These are phyloP conservation scores for Exophiala oligosperma DNA, from an alignment of 2,329 filamentous ascomycete genomes.

Conservation along the genomic window DNA sequence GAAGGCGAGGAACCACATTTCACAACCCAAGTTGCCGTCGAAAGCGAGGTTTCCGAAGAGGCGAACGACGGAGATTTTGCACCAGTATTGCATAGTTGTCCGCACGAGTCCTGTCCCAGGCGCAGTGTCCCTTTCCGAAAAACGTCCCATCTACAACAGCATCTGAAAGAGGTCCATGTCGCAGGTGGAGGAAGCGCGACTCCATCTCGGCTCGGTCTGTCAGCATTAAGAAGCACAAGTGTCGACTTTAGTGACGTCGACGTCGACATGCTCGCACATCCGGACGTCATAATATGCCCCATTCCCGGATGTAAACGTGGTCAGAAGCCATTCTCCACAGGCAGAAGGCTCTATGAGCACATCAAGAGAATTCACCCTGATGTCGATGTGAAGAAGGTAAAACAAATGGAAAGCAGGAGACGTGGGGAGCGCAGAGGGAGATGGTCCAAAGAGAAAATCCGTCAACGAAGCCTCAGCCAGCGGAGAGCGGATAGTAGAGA, in stretches of 20 bases:
- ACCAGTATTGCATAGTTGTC: constrained; percentile 10
- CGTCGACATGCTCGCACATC: neutral
- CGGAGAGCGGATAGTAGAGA: neutral
- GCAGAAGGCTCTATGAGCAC: constrained; percentile 26
- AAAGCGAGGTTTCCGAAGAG: constrained; percentile 3
- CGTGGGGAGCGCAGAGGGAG: constrained; percentile 22
- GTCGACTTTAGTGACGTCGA: constrained; percentile 9
- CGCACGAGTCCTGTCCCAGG: constrained; percentile 21
- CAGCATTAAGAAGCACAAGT: constrained; percentile 5
- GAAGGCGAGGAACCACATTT: constrained; percentile 14
- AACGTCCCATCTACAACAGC: constrained; percentile 20
- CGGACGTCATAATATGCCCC: constrained; percentile 22
- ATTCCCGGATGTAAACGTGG: constrained; percentile 20
- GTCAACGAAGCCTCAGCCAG: constrained; percentile 11
- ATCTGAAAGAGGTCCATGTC: constrained; percentile 20
- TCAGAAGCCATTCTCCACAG: constrained; percentile 16
- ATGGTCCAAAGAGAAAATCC: constrained; percentile 12
- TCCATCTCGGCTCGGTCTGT: neutral
- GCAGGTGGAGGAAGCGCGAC: neutral
- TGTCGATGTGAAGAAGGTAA: constrained; percentile 26
- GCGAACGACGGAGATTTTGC: constrained; percentile 1
- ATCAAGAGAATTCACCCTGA: constrained; percentile 28
- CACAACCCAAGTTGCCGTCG: constrained; percentile 20
- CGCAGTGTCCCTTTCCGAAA: constrained; percentile 25
- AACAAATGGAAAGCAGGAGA: constrained; percentile 15